Percentiles rank a stretch among this genome's conserved stretches.
These are phyloP conservation scores for Kazachstania martiniae DNA, from an alignment of 805 yeast genomes.

Conservation along the genomic window DNA sequence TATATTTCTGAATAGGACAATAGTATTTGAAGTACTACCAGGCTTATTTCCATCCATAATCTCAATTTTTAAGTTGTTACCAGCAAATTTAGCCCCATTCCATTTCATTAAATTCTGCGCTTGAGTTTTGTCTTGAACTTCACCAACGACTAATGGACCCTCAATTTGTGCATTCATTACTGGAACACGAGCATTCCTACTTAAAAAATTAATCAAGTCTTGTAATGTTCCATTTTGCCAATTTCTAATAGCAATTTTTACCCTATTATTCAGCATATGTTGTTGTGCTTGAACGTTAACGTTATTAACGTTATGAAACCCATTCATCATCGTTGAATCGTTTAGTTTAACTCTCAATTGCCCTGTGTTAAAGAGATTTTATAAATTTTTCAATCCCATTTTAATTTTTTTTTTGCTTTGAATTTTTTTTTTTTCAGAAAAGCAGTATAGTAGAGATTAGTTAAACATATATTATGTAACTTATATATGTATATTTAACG, in stretches of 20 bases:
- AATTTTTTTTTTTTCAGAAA: too few relatives aligned
- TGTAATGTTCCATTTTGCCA: slow-evolving; percentile 74
- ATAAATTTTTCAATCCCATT: too few relatives aligned
- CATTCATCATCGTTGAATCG: slow-evolving; percentile 10
- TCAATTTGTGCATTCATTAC: slow-evolving; percentile 39
- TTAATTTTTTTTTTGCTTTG: too few relatives aligned
- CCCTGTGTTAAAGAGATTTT: too few relatives aligned
- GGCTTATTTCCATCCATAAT: slow-evolving; percentile 17
- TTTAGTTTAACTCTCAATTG: too few relatives aligned
- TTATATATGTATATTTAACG: too few relatives aligned
- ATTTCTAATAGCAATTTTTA: slow-evolving; percentile 54
- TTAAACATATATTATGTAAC: too few relatives aligned
- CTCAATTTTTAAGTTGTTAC: slow-evolving; percentile 48
- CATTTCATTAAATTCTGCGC: slow-evolving; percentile 49
- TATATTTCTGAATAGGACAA: slow-evolving; percentile 51
- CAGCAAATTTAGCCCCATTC: slow-evolving; percentile 78
- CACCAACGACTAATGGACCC: slow-evolving; percentile 37
- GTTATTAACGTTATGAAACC: slow-evolving; percentile 20
- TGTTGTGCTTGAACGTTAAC: slow-evolving; percentile 20
- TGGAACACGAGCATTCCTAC: slow-evolving; percentile 50
- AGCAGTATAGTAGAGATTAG: too few relatives aligned
- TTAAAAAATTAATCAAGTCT: slow-evolving; percentile 59
- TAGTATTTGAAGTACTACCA: slow-evolving; percentile 34
- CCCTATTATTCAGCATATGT: slow-evolving; percentile 24
- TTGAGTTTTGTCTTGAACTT: slow-evolving; percentile 42